These are phyloP conservation scores for Stereocaulon alpinum DNA, from an alignment of 495 filamentous ascomycete species.

Conservation along the genomic window DNA sequence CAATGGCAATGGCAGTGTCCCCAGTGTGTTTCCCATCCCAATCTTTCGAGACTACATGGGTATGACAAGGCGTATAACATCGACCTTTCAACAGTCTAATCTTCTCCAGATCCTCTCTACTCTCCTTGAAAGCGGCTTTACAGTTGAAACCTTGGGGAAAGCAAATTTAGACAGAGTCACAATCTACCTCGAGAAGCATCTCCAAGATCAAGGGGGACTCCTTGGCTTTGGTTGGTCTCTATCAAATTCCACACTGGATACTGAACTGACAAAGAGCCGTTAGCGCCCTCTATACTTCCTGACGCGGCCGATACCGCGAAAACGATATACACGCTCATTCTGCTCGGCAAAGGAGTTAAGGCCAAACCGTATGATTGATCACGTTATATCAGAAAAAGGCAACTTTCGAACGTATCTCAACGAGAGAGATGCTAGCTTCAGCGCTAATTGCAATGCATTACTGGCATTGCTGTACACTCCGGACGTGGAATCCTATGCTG, in stretches of 20 bases:
- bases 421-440: slow-evolving; percentile 30
- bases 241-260: too few species aligned
- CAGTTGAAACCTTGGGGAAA: not conserved
- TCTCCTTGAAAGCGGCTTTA: not conserved
- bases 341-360: slow-evolving; percentile 19
- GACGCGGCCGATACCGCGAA: slow-evolving; percentile 41
- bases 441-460: slow-evolving; percentile 35
- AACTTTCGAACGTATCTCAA: slow-evolving; percentile 31
- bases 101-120: slow-evolving; percentile 8
- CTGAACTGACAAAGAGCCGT: too few species aligned
- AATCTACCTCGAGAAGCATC: not conserved
- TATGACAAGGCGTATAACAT: too few species aligned
- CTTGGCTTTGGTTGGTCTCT: slow-evolving; percentile 10
- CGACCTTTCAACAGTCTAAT: too few species aligned
- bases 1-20: slow-evolving; percentile 15
- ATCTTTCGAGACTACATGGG: too few species aligned
- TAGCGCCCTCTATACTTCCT: slow-evolving; percentile 24
- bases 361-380: slow-evolving; percentile 24
- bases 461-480: slow-evolving; percentile 23
- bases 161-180: not conserved
- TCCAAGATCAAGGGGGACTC: slow-evolving; percentile 2
- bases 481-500: too few species aligned
- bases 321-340: slow-evolving; percentile 25
- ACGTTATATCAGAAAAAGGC: slow-evolving; percentile 23
- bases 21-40: slow-evolving; percentile 25